Base-by-base conservation (phyloP, 2,329 filamentous ascomycete species). In the Scedosporium minutisporum region DNA sequence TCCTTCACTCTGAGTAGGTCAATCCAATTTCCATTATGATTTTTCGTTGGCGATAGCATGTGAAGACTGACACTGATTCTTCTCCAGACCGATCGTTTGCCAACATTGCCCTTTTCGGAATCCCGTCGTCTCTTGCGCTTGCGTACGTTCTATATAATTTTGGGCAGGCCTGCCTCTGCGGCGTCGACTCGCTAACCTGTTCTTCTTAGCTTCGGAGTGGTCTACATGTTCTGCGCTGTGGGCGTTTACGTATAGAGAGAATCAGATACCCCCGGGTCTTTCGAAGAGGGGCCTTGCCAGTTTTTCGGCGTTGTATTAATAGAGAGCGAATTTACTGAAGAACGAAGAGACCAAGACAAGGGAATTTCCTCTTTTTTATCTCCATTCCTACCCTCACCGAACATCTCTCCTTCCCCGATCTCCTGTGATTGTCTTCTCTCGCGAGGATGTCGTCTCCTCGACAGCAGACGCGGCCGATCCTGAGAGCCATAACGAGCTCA, bases 181-280 rank as follows among this genome's bases (percentile, higher is more conserved):
- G 38, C 58, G 65, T 59, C 60, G 14, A 14, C 38, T 60, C 53
- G 61, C 72, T 72, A 62, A 69, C 27, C 12, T 33, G 1, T 18
- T 21, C 29, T n/a, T 21, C 29, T 10, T 71, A 97, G 93, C 60
- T 90, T 96, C 75, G 95, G 95, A 69, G 88, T 93, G 60, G 92
- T 99, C 57, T 97, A 95, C 78, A 96, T 97, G 89, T 97, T 99
- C 78, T 99, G 95, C 78, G 95, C 93, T 65, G 95, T 95, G 74
- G 95, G 95, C 74, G 95, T 99, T 73, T 97, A 99, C 87, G 91
- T 99, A 75, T 99, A 66, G 62, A 60, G 62, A 60, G 57, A 57
- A 57, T 21, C 21, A 81, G 74, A 85, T 78, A 80, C 77, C 78
- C 75, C 70, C 64, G 66, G 65, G 72, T 73, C 71, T 68, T 61